phyloP scores from a whole-genome alignment of 1,139 yeast species.

The Debaryomyces fabryi region DNA sequence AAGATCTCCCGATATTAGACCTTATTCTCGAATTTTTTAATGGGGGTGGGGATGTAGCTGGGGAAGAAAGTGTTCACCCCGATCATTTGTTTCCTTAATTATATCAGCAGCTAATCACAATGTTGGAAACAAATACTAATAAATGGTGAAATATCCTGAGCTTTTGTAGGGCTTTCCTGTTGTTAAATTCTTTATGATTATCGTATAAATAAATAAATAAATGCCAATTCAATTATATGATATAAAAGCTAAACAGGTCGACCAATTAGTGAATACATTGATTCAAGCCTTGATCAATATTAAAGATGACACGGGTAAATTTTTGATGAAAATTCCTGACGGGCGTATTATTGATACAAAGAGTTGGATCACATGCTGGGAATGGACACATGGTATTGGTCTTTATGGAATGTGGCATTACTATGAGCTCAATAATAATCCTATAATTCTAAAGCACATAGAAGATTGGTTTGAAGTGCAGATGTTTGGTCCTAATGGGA shows the following conservation, averaged over 20 bases:
- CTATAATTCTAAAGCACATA: slow-evolving; percentile 22
- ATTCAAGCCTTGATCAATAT: slow-evolving; percentile 20
- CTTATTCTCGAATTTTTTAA: not conserved
- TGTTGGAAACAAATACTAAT: not conserved
- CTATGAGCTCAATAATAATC: slow-evolving; percentile 26
- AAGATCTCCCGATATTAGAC: not conserved
- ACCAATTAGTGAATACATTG: not conserved
- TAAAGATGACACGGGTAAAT: slow-evolving; percentile 30
- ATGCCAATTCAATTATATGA: not conserved
- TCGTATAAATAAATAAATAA: not conserved
- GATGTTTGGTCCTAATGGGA: slow-evolving; percentile 29
- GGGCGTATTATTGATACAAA: slow-evolving; percentile 37
- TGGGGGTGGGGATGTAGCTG: not conserved
- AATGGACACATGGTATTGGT: slow-evolving; percentile 39
- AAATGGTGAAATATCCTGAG: not conserved
- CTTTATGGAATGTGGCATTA: slow-evolving; percentile 40
- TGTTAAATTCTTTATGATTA: not conserved
- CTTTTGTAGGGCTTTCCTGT: not conserved
- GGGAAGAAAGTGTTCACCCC: not conserved
- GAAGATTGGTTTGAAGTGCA: slow-evolving; percentile 31
- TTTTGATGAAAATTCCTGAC: slow-evolving; percentile 31
- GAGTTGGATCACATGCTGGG: slow-evolving; percentile 41
- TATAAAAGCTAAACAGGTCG: not conserved
- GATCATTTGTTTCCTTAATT: not conserved
- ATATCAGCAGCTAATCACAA: not conserved